Base-by-base conservation (phyloP, 2,329 filamentous ascomycete genomes). In the Sphaerostilbella broomeana region DNA sequence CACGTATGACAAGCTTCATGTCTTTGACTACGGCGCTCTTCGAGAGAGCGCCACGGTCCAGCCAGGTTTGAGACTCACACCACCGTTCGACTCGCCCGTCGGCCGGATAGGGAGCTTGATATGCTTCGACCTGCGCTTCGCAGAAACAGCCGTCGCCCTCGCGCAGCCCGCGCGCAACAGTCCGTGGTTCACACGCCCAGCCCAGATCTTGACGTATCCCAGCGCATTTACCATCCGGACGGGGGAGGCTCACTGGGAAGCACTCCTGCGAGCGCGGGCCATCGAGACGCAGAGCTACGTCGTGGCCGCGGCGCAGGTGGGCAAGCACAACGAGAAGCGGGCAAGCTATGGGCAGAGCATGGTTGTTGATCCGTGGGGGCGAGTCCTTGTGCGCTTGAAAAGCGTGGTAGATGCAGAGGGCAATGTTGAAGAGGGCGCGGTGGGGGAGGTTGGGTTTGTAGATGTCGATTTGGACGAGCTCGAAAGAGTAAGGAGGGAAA, bases 271-370 rank as follows among this genome's bases (percentile, higher is more conserved):
- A 19, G 80, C 86, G 4, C 71, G 90, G 32, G 90, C 90, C 8
- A 86, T 95, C 44, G 90, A 95, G 68, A 87, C 83, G 13, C 85
- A 95, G 63, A 79, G 79, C 40, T 97, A 86, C 68, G 81, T 95
- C 2, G 67, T 95, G 45, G 90, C 89, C 8, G 81, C 89, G 1
- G 90, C 88, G 26, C 89, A 95, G 61, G 61, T 62, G 16, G 89
- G 88, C 1, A 60, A 67, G 25, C 87, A 76, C 47, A 88, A 87
- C 51, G 76, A 79, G 46, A 86, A 80, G 61, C 70, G 90, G 42
- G 73, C 75, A 19, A 94, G 86, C 61, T 95, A 92, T 63, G 90
- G 90, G 0, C 82, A 86, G 57, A 86, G 84, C 51, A 78, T 94
- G 67, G 83, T 94, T 32, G 72, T 95, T 18, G 82, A 86, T 58